A percentile compares a stretch with the other conserved stretches of the same genome.
Evolutionary conservation across 371 early-diverging fungal species (phyloP).

Genomic region (Chytridiales sp.): DNA sequence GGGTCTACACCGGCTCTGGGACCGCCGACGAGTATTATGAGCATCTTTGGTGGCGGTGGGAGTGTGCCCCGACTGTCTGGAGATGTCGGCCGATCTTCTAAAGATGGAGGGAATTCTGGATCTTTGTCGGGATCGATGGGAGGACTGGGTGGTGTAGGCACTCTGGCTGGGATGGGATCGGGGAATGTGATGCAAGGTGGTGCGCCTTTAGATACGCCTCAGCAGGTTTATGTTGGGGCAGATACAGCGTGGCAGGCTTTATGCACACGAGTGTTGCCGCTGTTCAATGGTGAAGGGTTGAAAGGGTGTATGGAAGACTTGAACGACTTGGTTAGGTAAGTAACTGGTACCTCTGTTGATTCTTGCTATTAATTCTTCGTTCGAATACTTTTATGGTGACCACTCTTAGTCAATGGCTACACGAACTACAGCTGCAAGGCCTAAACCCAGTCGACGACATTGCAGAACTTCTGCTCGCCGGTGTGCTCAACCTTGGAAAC

Average conservation of each 20-base stretch:
- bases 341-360: background rate
- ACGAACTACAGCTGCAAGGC: conserved; percentile 48
- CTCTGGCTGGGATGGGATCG: too few relatives aligned
- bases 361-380: background rate
- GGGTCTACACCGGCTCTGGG: too few relatives aligned
- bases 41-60: too few relatives aligned
- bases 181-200: too few relatives aligned
- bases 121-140: too few relatives aligned
- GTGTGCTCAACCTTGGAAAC: conserved; percentile 71
- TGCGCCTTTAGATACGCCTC: too few relatives aligned
- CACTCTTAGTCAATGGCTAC: conserved; percentile 53
- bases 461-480: conserved; percentile 59
- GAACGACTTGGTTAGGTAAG: conserved; percentile 73
- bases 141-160: too few relatives aligned
- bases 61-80: too few relatives aligned
- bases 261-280: conserved; percentile 70
- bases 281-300: conserved; percentile 85
- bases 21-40: too few relatives aligned
- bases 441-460: conserved; percentile 49
- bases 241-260: conserved; percentile 78
- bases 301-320: conserved; percentile 79
- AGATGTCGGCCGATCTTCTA: too few relatives aligned
- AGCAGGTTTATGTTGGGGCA: too few relatives aligned
- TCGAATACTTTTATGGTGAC: background rate
- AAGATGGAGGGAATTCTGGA: too few relatives aligned